These are phyloP conservation scores for Yarrowia keelungensis DNA, from an alignment of 805 yeast species.

Conservation along the genomic window DNA sequence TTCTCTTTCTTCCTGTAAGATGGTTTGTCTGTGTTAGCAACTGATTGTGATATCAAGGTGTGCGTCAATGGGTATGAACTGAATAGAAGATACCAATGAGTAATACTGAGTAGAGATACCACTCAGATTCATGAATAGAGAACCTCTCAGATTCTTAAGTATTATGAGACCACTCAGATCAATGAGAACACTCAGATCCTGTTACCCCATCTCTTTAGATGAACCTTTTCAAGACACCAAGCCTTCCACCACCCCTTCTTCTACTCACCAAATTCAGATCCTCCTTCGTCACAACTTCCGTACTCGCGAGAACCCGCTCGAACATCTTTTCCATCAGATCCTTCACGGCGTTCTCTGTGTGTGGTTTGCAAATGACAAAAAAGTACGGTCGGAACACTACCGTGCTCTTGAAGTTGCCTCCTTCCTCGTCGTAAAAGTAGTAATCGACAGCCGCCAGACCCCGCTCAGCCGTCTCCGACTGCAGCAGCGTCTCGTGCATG, in stretches of 20 bases:
- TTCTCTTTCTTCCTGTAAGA: slow-evolving; percentile 72
- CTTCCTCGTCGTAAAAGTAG: slow-evolving; percentile 94
- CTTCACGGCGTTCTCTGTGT: slow-evolving; percentile 77
- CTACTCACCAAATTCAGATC: slow-evolving; percentile 59
- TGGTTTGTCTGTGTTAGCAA: slow-evolving; percentile 72
- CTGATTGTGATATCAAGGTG: neutral
- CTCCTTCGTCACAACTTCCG: slow-evolving; percentile 68
- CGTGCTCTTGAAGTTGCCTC: slow-evolving; percentile 91
- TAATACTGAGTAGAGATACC: too few relatives aligned
- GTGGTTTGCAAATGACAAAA: slow-evolving; percentile 67
- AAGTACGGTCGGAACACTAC: slow-evolving; percentile 87
- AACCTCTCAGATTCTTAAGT: neutral
- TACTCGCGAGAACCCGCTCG: slow-evolving; percentile 66
- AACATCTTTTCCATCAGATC: slow-evolving; percentile 75
- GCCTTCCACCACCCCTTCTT: neutral
- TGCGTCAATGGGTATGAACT: too few relatives aligned
- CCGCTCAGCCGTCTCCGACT: slow-evolving; percentile 62
- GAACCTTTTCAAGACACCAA: too few relatives aligned
- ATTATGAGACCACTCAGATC: neutral
- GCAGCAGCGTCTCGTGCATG: slow-evolving; percentile 70
- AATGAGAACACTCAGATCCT: too few relatives aligned
- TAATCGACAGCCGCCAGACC: slow-evolving; percentile 92
- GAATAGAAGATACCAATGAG: too few relatives aligned
- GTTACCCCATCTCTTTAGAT: too few relatives aligned
- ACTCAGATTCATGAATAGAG: too few relatives aligned